phyloP scores from a whole-genome alignment of 495 filamentous ascomycete species.

The Hyaloscypha finlandica region DNA sequence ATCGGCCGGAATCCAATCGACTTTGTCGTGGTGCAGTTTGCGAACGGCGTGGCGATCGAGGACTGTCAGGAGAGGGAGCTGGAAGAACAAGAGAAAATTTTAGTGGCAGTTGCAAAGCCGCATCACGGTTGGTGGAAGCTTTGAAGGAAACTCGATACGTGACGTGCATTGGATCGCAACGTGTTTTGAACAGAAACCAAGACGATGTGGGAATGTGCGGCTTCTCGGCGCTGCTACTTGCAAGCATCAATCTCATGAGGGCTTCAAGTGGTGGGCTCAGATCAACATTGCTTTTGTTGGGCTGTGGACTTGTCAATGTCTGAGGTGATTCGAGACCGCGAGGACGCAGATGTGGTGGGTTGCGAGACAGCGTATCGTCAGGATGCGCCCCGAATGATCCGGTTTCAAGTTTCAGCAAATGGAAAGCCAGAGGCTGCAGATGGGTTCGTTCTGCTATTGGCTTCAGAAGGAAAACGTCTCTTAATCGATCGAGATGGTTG shows the following conservation, averaged over 20 bases:
- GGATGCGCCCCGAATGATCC: background rate
- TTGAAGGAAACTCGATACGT: slow-evolving; percentile 6
- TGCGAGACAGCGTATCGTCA: background rate
- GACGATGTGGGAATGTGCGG: background rate
- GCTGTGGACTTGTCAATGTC: background rate
- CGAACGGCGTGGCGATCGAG: slow-evolving; percentile 79
- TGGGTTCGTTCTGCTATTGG: background rate
- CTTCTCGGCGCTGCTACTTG: background rate
- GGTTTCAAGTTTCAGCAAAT: background rate
- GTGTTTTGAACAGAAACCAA: slow-evolving; percentile 10
- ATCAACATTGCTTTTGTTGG: background rate
- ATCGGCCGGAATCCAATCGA: slow-evolving; percentile 67
- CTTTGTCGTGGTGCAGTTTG: slow-evolving; percentile 88
- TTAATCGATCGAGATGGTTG: background rate
- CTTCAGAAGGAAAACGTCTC: background rate
- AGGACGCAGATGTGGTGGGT: background rate
- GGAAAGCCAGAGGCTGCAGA: background rate
- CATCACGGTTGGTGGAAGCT: slow-evolving; percentile 15
- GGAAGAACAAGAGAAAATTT: background rate
- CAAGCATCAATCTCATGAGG: background rate
- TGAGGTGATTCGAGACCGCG: background rate
- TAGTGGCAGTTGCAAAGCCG: slow-evolving; percentile 18
- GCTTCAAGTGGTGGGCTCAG: background rate
- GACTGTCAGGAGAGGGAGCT: slow-evolving; percentile 81
- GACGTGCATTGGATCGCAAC: background rate